These are phyloP conservation scores for Pyrus betulifolia DNA, from an alignment of 306 rosid species.

Conservation along the genomic window DNA sequence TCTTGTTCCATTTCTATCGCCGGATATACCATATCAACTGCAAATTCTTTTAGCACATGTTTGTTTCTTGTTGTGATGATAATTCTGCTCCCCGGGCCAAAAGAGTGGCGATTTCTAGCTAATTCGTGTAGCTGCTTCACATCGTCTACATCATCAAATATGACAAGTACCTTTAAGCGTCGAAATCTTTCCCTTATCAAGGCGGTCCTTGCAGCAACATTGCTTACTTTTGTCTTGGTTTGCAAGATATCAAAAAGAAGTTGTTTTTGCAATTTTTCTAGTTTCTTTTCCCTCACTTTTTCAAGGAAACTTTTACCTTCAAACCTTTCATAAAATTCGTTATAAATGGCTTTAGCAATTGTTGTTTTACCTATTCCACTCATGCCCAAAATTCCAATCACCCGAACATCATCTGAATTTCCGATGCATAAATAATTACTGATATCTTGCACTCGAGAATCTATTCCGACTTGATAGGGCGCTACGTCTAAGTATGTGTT, in stretches of 20 bases:
- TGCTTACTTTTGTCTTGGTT: neutral
- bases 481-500: neutral
- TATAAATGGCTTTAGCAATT: constrained; percentile 14
- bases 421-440: neutral
- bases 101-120: neutral
- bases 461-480: neutral
- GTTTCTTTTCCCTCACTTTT: neutral
- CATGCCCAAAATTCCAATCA: constrained; percentile 5
- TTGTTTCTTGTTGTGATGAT: constrained; percentile 18
- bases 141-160: constrained; percentile 11
- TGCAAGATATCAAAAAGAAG: constrained; percentile 9
- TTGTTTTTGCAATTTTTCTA: neutral
- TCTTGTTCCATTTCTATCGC: neutral
- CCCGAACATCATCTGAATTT: neutral
- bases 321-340: neutral
- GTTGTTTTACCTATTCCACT: constrained; percentile 23
- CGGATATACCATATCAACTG: neutral
- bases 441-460: neutral
- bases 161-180: neutral
- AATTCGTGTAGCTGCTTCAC: neutral
- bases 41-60: neutral
- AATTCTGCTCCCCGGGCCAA: constrained; percentile 17
- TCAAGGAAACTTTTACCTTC: constrained; percentile 11
- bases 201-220: neutral
- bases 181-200: neutral